A percentile compares a stretch with the other conserved stretches of the same genome.
Evolutionary conservation across 2,329 filamentous ascomycete genomes (phyloP).

Genomic region (Phialophora verrucosa): DNA sequence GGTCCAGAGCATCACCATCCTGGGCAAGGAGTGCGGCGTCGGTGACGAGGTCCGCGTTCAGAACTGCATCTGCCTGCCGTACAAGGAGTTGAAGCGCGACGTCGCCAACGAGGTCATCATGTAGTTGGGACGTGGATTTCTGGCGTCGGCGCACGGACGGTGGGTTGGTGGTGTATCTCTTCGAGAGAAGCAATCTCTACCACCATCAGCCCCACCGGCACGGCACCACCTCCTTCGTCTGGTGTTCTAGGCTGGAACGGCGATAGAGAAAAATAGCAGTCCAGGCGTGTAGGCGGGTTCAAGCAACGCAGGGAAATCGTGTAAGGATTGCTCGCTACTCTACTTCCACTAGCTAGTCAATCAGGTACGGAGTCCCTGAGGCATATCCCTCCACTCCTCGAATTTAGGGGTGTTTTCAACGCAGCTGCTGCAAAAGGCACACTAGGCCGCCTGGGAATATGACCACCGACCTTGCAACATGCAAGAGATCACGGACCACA

Average conservation of each 20-base stretch:
- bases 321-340: background rate
- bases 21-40: conserved; percentile 94
- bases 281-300: background rate
- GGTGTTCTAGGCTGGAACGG: conserved; percentile 4
- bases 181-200: too few relatives aligned
- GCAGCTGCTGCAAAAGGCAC: background rate
- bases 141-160: background rate
- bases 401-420: background rate
- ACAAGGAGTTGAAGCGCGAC: conserved; percentile 97
- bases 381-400: background rate
- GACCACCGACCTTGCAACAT: background rate
- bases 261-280: conserved; percentile 20
- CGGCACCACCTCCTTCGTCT: background rate
- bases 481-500: background rate
- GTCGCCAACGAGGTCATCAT: conserved; percentile 80
- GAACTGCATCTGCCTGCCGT: conserved; percentile 96
- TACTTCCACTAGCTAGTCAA: background rate
- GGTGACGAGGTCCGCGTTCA: conserved; percentile 94
- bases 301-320: background rate
- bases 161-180: background rate
- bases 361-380: background rate
- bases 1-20: conserved; percentile 96
- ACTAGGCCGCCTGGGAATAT: background rate
- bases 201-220: too few relatives aligned
- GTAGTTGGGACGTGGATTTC: conserved; percentile 53